phyloP scores from a whole-genome alignment of 331 rosid species.

The Phaseolus coccineus region DNA sequence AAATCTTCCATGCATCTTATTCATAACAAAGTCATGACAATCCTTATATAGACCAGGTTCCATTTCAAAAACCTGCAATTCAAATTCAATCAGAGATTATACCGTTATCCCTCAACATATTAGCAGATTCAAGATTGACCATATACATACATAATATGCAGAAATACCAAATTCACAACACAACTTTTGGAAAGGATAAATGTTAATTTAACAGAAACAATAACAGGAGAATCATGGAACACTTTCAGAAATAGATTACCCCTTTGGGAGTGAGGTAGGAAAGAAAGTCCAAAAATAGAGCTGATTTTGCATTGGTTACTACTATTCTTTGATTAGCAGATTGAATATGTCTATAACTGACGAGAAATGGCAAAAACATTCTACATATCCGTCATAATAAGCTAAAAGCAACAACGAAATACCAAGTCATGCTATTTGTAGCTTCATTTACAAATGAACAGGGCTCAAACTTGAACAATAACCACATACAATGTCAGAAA shows the following conservation, averaged over 20 bases:
- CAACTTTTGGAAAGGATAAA: neutral
- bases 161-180: neutral
- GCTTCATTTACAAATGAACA: neutral
- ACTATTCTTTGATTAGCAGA: constrained; percentile 13
- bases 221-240: neutral
- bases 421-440: neutral
- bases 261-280: neutral
- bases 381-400: constrained; percentile 2
- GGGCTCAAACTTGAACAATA: constrained; percentile 17
- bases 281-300: neutral
- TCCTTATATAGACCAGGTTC: constrained; percentile 88
- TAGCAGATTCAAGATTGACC: constrained; percentile 28
- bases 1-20: constrained; percentile 72
- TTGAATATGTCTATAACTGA: neutral
- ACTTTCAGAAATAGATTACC: neutral
- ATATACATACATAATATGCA: neutral
- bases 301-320: neutral
- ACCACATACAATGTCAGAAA: neutral
- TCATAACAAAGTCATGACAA: constrained; percentile 72
- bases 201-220: neutral
- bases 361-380: neutral
- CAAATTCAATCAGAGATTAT: constrained; percentile 34
- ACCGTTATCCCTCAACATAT: neutral
- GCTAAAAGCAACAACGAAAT: neutral
- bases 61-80: constrained; percentile 77